Base-by-base conservation (phyloP, 2,329 filamentous ascomycete genomes). In the Endoconidiophora laricicola region DNA sequence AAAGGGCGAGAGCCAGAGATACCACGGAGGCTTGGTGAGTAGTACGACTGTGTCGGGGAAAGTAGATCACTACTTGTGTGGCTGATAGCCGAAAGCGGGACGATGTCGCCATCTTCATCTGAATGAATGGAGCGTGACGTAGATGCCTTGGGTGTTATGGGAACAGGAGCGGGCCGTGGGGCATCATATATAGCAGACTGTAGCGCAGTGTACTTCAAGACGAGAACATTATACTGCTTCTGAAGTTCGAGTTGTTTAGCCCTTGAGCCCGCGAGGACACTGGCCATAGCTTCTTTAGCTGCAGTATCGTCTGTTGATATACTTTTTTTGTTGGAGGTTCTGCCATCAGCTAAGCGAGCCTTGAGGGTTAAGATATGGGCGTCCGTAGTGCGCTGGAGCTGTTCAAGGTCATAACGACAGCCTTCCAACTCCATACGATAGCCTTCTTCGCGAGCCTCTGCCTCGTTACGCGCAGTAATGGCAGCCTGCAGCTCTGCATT, bases 401-500 rank as follows among this genome's bases (percentile, higher is more conserved):
- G 63, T 47, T 65, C 61, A 2, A 73, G 58, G 44, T 77, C 72
- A n/a, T 58, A 57, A 42, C 74, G 69, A 18, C 65, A 65, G 4
- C 69, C 71, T 40, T 60, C 64, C 54, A 87, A 64, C 55, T 78
- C 72, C 65, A 79, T 66, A 44, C 70, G 69, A 20, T 83, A 66
- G 49, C 72, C 66, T 55, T 80, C 72, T 5, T 79, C 70, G 46
- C 76, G 72, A 50, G 70, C 74, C 37, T 78, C 70, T 10, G 80
- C 69, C 26, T 74, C 67, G 14, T 75, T 72, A 1, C 77, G 74
- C 24, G 74, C 70, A n/a, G 73, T 69, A 44, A 75, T 69, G 1
- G 75, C 71, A 18, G 65, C 64, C 49, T 79, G 69, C 39, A 76
- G 70, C 53, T 79, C 74, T 33, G 73, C 66, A 57, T 86, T 78